Evolutionary conservation across 2,329 filamentous ascomycete species (phyloP).

Genomic region (Verticillium isaacii): DNA sequence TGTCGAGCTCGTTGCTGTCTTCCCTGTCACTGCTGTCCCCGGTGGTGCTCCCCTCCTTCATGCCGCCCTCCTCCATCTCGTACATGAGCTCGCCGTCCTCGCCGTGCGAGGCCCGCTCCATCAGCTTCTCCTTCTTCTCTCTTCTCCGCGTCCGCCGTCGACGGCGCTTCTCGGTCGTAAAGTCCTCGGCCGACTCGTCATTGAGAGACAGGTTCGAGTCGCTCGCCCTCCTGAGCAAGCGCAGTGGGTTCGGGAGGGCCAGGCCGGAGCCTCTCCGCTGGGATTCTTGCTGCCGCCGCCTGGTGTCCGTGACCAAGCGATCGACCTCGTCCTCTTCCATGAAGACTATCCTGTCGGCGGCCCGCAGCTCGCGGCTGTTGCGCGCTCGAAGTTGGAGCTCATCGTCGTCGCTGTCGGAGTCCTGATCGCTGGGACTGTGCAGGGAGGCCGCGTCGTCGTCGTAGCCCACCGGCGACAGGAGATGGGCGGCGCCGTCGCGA

Average conservation of each 20-base stretch:
- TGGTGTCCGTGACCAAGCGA: constrained; percentile 49
- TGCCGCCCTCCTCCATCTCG: constrained; percentile 80
- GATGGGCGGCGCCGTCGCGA: constrained; percentile 31
- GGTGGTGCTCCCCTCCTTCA: constrained; percentile 61
- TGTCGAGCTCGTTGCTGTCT: constrained; percentile 53
- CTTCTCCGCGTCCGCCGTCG: constrained; percentile 44
- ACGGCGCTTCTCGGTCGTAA: constrained; percentile 47
- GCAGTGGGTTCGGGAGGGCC: constrained; percentile 44
- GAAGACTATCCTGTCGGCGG: constrained; percentile 65
- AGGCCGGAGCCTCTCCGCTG: constrained; percentile 45
- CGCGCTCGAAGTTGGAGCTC: constrained; percentile 60
- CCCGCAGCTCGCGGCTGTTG: constrained; percentile 64
- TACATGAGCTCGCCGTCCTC: constrained; percentile 78
- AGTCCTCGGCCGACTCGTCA: constrained; percentile 42
- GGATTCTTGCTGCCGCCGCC: constrained; percentile 42
- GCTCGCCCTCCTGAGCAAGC: constrained; percentile 34
- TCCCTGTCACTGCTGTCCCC: constrained; percentile 59
- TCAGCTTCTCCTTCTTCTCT: constrained; percentile 48
- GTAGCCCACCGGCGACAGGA: constrained; percentile 60
- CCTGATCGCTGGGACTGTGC: constrained; percentile 64
- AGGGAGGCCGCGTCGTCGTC: constrained; percentile 67
- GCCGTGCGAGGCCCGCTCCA: constrained; percentile 51
- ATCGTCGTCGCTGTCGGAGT: constrained; percentile 74
- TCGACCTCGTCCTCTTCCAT: constrained; percentile 72
- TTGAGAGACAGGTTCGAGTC: constrained; percentile 28